Conservation (phyloP, 177 flowering plant species). For the Vitis hybrid region DNA sequence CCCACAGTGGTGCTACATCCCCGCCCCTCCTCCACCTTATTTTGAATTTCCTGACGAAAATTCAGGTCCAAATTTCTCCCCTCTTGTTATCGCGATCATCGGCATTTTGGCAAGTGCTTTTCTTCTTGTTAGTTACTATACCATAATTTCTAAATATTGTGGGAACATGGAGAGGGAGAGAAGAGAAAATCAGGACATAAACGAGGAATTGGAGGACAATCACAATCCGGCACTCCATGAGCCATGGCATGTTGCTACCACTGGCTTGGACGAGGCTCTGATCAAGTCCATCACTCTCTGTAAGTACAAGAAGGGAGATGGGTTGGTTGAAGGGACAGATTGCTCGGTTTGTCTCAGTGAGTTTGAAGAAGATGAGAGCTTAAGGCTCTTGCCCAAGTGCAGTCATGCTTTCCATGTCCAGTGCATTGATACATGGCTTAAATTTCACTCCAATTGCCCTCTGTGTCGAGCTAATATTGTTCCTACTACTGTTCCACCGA, state of each 20-base stretch:
- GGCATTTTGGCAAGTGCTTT: constrained; percentile 73
- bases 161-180: constrained; percentile 30
- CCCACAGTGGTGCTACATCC: constrained; percentile 80
- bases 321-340: constrained; percentile 60
- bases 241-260: constrained; percentile 39
- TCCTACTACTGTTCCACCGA: constrained; percentile 16
- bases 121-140: constrained; percentile 70
- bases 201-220: constrained; percentile 33
- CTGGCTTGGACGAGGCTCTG: constrained; percentile 64
- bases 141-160: constrained; percentile 65
- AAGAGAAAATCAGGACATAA: constrained; percentile 19
- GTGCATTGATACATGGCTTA: constrained; percentile 84
- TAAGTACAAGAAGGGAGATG: constrained; percentile 64
- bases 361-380: constrained; percentile 64
- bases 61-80: constrained; percentile 58
- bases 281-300: constrained; percentile 58
- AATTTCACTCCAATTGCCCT: constrained; percentile 79
- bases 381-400: constrained; percentile 80
- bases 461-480: constrained; percentile 63
- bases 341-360: constrained; percentile 81
- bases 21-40: constrained; percentile 75
- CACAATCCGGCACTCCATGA: constrained; percentile 33
- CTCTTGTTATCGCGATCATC: constrained; percentile 72
- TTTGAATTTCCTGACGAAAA: constrained; percentile 34
- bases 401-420: constrained; percentile 77